These are phyloP conservation scores for Auricularia sp. DNA, from an alignment of 768 basidiomycete genomes.

Conservation along the genomic window DNA sequence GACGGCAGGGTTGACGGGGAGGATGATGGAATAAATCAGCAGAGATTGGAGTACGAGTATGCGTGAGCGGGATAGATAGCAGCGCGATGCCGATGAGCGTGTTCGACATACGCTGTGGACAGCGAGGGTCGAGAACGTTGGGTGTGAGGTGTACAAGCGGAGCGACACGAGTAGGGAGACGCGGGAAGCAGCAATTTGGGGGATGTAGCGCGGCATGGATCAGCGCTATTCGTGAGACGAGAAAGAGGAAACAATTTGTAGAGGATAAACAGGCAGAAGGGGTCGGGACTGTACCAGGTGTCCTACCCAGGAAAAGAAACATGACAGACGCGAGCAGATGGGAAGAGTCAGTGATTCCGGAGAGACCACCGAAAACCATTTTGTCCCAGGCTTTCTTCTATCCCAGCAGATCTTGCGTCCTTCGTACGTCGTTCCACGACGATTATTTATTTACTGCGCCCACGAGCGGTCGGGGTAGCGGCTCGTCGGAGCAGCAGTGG, in stretches of 20 bases:
- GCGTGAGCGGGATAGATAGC: neutral
- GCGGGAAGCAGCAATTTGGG: neutral
- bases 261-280: neutral
- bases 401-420: neutral
- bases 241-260: neutral
- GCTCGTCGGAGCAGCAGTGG: neutral
- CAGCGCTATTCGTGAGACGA: neutral
- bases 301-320: neutral
- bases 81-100: neutral
- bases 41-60: neutral
- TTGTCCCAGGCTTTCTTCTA: neutral
- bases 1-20: neutral
- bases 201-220: neutral
- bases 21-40: neutral
- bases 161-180: neutral
- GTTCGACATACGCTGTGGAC: neutral
- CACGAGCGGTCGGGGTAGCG: conserved; percentile 1
- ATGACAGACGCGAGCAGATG: neutral
- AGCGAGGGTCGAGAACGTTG: neutral
- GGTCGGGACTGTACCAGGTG: neutral
- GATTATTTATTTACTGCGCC: neutral
- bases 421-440: neutral
- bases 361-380: neutral
- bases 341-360: neutral
- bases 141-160: neutral